Base-by-base conservation (phyloP, 2,329 filamentous ascomycete species). In the Chaetomiaceae sp. region DNA sequence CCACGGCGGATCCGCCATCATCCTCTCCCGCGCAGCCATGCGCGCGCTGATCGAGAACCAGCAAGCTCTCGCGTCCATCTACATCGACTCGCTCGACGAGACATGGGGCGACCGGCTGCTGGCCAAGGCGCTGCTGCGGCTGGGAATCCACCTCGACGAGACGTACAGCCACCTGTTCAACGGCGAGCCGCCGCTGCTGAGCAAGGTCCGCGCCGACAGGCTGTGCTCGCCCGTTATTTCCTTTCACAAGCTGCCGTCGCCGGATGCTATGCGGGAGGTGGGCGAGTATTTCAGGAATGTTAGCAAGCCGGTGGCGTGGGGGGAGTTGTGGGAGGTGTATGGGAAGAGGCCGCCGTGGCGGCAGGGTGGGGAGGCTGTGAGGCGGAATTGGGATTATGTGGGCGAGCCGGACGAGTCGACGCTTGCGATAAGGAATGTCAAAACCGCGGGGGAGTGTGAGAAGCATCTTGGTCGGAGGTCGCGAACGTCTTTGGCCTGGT, bases 121-220 rank as follows among this genome's bases (percentile, higher is more conserved):
- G 6, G 76, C 79, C 27, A 77, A 72, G 20, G 77, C 78, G 31
- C 65, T 82, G 44, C 75, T 79, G 65, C 75, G 75, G 63, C 63
- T 79, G 4, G 80, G 76, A 12, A 68, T 82, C 38, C 80, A 81
- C 64, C 68, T 83, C 6, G 75, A 81, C 59, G 80, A 83, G 68
- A 66, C 70, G 6, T 80, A 79, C 66, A 71, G 71, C 52, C 75
- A 74, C 45, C 66, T 80, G 55, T 83, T 83, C 66, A 82, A 81
- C 62, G 79, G 80, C 44, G 79, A 81, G 61, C 65, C 69, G 19
- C 79, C 80, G 0, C 64, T 66, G 56, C 69, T 74, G 61, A 78
- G 77, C 47, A 73, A 74, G 43, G 74, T 82, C 63, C 71, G 70
- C 59, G 62, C 66, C 3, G 78, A 81, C 60, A 68, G 76, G 6